Percentiles rank a stretch among this genome's conserved stretches.
Evolutionary conservation across 2,329 filamentous ascomycete genomes (phyloP).

Genomic region (Exophiala aquamarina): DNA sequence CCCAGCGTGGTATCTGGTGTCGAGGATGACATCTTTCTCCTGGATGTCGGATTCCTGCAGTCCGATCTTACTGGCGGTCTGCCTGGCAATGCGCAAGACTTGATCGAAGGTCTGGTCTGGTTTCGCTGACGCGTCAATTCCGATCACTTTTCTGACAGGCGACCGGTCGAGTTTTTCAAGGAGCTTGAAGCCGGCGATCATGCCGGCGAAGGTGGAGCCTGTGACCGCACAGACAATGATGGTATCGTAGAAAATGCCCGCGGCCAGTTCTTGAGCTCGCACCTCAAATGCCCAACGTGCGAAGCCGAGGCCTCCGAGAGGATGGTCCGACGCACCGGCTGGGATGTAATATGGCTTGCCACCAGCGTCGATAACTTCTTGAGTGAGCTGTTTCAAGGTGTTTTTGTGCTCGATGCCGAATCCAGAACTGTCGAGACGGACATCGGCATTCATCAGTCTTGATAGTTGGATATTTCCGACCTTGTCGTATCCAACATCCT

Average conservation of each 20-base stretch:
- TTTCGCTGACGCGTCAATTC: slow-evolving; percentile 65
- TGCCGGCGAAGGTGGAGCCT: slow-evolving; percentile 68
- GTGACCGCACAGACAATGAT: slow-evolving; percentile 70
- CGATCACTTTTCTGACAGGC: slow-evolving; percentile 58
- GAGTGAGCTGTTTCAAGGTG: slow-evolving; percentile 55
- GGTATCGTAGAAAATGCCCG: slow-evolving; percentile 66
- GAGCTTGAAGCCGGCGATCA: slow-evolving; percentile 71
- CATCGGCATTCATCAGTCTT: slow-evolving; percentile 65
- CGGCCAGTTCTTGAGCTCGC: slow-evolving; percentile 58
- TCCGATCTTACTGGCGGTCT: slow-evolving; percentile 64
- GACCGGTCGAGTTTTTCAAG: slow-evolving; percentile 48
- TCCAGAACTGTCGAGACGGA: slow-evolving; percentile 57
- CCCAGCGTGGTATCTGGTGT: slow-evolving; percentile 66
- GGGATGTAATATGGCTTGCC: slow-evolving; percentile 71
- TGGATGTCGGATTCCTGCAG: slow-evolving; percentile 60
- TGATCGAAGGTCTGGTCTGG: slow-evolving; percentile 63
- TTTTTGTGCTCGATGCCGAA: slow-evolving; percentile 71
- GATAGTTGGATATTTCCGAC: slow-evolving; percentile 73
- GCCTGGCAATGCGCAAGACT: slow-evolving; percentile 65
- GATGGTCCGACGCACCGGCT: slow-evolving; percentile 69
- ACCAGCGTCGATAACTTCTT: slow-evolving; percentile 54
- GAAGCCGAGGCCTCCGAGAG: slow-evolving; percentile 68
- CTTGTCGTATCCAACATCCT: slow-evolving; percentile 58
- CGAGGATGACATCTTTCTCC: slow-evolving; percentile 62
- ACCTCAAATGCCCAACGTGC: slow-evolving; percentile 72